phyloP scores from a whole-genome alignment of 202 grass and related monocot genomes.

The Miscanthus sacchariflorus region DNA sequence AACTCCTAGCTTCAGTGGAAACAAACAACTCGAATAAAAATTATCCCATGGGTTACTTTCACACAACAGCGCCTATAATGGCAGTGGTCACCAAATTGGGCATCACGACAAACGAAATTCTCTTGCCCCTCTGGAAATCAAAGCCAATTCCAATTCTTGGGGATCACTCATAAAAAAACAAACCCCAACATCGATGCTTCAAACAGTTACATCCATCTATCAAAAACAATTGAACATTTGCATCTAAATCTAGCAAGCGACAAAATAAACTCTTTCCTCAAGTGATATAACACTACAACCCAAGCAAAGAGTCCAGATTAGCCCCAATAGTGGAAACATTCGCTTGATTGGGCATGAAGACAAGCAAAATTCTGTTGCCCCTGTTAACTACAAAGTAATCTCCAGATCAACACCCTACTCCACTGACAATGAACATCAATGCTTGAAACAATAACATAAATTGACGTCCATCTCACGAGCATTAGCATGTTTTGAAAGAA shows the following conservation, averaged over 20 bases:
- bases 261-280: not conserved
- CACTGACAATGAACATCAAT: not conserved
- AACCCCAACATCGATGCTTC: not conserved
- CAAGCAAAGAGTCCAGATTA: not conserved
- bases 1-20: not conserved
- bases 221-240: not conserved
- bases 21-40: not conserved
- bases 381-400: not conserved
- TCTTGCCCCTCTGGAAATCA: not conserved
- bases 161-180: not conserved
- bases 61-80: not conserved
- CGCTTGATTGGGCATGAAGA: not conserved
- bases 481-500: not conserved
- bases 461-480: not conserved
- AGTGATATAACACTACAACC: not conserved
- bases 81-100: not conserved
- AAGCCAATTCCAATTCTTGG: not conserved
- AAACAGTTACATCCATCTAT: not conserved
- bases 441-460: not conserved
- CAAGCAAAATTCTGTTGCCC: not conserved
- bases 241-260: not conserved
- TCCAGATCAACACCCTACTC: not conserved
- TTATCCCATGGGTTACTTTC: slow-evolving; percentile 1
- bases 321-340: not conserved
- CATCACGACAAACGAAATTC: not conserved